Evolutionary conservation across 805 yeast species (phyloP).

Genomic region (Ogataea methanolica): DNA sequence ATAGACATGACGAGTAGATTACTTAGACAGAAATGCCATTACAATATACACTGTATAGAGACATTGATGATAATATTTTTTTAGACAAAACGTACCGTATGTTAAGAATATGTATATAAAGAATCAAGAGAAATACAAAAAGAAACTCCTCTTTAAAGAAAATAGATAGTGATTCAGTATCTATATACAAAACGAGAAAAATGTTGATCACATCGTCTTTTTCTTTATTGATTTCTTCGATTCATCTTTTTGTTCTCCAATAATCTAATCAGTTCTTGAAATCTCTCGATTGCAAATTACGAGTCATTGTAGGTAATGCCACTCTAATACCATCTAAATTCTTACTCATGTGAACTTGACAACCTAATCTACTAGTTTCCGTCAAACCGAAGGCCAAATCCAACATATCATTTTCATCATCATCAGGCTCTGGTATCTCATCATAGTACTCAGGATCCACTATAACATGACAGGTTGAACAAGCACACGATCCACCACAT

Average conservation of each 20-base stretch:
- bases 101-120: background rate
- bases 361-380: slow-evolving; percentile 93
- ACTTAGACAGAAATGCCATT: too few species aligned
- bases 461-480: slow-evolving; percentile 95
- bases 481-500: slow-evolving; percentile 98
- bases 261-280: slow-evolving; percentile 40
- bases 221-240: too few species aligned
- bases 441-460: slow-evolving; percentile 95
- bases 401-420: slow-evolving; percentile 97
- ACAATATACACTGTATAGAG: too few species aligned
- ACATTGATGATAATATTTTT: too few species aligned
- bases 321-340: slow-evolving; percentile 91
- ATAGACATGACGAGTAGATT: background rate
- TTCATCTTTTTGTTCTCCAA: too few species aligned
- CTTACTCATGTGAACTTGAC: slow-evolving; percentile 86
- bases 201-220: too few species aligned
- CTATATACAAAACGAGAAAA: too few species aligned
- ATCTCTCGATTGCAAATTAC: slow-evolving; percentile 82
- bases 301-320: slow-evolving; percentile 95
- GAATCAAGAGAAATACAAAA: too few species aligned
- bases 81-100: background rate
- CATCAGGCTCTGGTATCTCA: slow-evolving; percentile 87
- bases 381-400: slow-evolving; percentile 97
- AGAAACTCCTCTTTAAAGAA: too few species aligned
- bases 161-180: too few species aligned